Percentiles rank a stretch among this genome's conserved stretches.
These are phyloP conservation scores for Tulasnella sp. DNA, from an alignment of 768 basidiomycete genomes.

Conservation along the genomic window DNA sequence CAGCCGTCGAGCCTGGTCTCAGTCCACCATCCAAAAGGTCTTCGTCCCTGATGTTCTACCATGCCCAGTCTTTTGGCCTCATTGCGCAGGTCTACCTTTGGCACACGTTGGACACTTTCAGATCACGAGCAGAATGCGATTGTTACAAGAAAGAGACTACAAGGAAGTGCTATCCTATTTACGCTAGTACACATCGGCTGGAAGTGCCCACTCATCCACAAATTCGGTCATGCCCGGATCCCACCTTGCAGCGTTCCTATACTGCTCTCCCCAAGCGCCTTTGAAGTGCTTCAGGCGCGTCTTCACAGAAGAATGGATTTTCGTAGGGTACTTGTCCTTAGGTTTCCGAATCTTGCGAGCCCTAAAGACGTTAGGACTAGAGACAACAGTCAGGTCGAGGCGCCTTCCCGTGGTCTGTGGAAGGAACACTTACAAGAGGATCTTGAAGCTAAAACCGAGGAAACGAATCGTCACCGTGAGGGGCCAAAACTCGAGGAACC, in stretches of 20 bases:
- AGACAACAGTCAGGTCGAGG: not conserved
- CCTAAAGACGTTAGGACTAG: not conserved
- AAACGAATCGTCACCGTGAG: not conserved
- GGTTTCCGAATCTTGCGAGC: constrained; percentile 2
- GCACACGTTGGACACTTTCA: not conserved
- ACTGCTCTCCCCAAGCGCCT: not conserved
- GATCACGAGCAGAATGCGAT: not conserved
- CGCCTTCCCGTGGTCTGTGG: not conserved
- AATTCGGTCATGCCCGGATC: not conserved
- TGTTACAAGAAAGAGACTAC: not conserved
- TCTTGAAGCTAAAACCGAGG: not conserved
- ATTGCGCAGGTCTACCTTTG: not conserved
- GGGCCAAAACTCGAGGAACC: constrained; percentile 16
- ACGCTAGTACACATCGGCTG: not conserved
- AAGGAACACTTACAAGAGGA: not conserved
- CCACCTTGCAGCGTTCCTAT: constrained; percentile 1
- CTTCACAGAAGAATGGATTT: constrained; percentile 13
- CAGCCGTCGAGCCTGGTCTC: not conserved
- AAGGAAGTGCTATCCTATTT: not conserved
- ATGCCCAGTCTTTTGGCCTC: not conserved
- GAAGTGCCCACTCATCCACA: constrained; percentile 16
- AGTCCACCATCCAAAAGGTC: not conserved
- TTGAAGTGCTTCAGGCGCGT: constrained; percentile 1
- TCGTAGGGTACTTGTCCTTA: not conserved
- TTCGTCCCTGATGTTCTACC: not conserved